A percentile compares a stretch with the other conserved stretches of the same genome.
These are phyloP conservation scores for Quercus agrifolia DNA, from an alignment of 306 rosid species.

Conservation along the genomic window DNA sequence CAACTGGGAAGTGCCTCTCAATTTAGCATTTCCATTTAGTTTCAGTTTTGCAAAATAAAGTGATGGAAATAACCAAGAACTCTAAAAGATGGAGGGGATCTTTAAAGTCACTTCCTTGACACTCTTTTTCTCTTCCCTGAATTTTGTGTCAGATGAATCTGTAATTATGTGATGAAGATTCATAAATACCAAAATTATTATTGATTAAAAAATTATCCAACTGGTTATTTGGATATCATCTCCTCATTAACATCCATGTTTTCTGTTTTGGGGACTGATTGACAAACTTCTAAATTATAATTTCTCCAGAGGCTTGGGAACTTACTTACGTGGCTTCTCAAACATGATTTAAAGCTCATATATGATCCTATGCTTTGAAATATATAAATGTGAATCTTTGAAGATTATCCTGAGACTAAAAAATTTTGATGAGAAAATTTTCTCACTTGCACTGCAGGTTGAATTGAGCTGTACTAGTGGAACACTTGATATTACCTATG, in stretches of 20 bases:
- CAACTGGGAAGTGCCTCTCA: not conserved
- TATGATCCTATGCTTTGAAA: not conserved
- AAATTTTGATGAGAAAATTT: not conserved
- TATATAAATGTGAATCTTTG: not conserved
- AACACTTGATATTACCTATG: conserved; percentile 62
- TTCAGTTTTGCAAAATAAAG: not conserved
- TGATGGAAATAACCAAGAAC: not conserved
- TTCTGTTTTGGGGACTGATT: no score
- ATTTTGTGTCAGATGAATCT: not conserved
- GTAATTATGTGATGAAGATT: not conserved
- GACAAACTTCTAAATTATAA: not conserved
- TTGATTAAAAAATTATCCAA: no score
- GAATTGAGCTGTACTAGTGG: conserved; percentile 44
- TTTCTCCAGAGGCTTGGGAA: not conserved
- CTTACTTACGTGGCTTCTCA: not conserved
- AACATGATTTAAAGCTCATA: not conserved
- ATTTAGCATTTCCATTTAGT: not conserved
- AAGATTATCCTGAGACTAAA: not conserved
- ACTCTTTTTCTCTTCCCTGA: not conserved
- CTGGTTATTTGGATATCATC: not conserved
- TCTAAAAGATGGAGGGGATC: not conserved
- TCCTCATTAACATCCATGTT: not conserved
- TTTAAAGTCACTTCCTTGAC: not conserved
- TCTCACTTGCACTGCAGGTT: conserved; percentile 25
- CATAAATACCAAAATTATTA: no score